These are phyloP conservation scores for Globisporangium spinosum DNA, from an alignment of 352 stramenopile species.

Conservation along the genomic window DNA sequence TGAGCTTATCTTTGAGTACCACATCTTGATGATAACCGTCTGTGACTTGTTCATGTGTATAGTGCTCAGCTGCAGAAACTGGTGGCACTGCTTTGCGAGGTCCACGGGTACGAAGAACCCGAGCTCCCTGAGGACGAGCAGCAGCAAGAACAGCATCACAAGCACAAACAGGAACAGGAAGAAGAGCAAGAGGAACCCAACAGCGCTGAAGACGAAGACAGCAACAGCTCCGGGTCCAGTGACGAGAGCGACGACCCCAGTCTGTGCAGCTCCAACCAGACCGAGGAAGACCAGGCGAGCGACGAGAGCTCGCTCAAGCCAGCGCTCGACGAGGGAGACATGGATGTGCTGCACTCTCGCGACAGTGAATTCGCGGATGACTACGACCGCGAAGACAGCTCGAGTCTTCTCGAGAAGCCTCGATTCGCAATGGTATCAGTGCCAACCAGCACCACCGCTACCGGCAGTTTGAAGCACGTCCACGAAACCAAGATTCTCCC, in stretches of 20 bases:
- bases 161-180: slow-evolving; percentile 22
- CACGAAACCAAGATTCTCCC: neutral
- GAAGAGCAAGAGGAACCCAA: neutral
- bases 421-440: neutral
- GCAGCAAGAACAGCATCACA: slow-evolving; percentile 20
- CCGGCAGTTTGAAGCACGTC: neutral
- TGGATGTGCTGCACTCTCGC: neutral
- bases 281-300: slow-evolving; percentile 27
- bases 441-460: neutral
- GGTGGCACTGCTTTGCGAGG: slow-evolving; percentile 31
- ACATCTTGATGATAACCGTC: slow-evolving; percentile 1
- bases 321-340: slow-evolving; percentile 5
- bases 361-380: neutral
- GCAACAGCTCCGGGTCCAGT: slow-evolving; percentile 9
- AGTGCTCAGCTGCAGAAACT: slow-evolving; percentile 41
- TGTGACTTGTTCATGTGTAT: slow-evolving; percentile 12
- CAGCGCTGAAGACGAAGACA: slow-evolving; percentile 23
- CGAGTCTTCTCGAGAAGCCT: neutral
- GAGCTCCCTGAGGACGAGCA: slow-evolving; percentile 31
- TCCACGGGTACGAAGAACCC: slow-evolving; percentile 23
- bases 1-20: neutral
- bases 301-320: neutral
- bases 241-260: slow-evolving; percentile 2
- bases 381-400: neutral
- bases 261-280: slow-evolving; percentile 42